Base-by-base conservation (phyloP, 1,284 basidiomycete species). In the Cryptococcus amylolentus region DNA sequence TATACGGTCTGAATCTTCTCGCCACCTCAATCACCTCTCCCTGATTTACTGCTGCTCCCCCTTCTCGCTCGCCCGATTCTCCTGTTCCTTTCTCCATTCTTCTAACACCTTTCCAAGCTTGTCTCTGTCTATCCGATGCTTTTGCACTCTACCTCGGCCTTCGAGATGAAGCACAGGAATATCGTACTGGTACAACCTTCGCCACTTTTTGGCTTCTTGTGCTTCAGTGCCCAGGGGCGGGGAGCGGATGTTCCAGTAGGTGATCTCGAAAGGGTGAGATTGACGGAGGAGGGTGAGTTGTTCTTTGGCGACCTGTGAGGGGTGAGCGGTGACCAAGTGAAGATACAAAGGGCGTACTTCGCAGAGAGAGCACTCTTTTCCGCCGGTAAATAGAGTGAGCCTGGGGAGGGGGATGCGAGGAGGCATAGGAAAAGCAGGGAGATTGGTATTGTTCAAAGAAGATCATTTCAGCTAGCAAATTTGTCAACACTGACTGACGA, bases 91-190 rank as follows among this genome's bases (percentile, higher is more conserved):
- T 16, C 27, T 46, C 73, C 73, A 76, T 64, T 61, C 63, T 45
- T 76, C 72, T 9, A 77, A 51, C 5, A 60, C 51, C 31, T 59
- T 58, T 27, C 55, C 61, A 44, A 77, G 56, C 31, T 62, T 68
- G 2, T 58, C 57, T 3, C 56, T 48, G 48, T 76, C 66, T n/a
- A 77, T 71, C 0, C 71, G 61, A 60, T 77, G 71, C 60, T 76
- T 77, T 62, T 73, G 71, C 5, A 76, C 58, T 18, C 68, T 57
- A 35, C 31, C 31, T 28, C 64, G 52, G 5, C 62, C 73, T 31
- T 71, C 73, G 5, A 77, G 59, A 51, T 77, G 76, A 20, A 77
- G 63, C 1, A 77, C 72, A 1, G 76, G 76, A 52, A 77, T 74
- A 48, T 77, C 75, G 65, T 75, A 75, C 62, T 75, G 73, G 55